Evolutionary conservation across 768 basidiomycete genomes (phyloP).

Genomic region (Podaxis sp.): DNA sequence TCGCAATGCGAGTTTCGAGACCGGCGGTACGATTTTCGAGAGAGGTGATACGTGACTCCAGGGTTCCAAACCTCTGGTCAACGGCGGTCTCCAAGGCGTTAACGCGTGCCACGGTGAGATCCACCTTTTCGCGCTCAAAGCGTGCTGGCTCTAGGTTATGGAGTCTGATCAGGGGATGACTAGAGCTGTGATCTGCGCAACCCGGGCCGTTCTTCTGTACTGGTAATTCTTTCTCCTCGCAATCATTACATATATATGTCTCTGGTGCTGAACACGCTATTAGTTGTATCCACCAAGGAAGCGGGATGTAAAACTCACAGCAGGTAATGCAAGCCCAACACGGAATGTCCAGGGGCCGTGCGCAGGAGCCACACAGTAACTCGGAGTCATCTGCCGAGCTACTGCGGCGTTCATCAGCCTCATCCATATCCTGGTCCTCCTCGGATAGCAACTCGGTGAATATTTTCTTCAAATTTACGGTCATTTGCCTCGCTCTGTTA

Average conservation of each 20-base stretch:
- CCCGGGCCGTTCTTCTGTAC: background rate
- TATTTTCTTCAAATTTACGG: background rate
- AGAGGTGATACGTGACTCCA: background rate
- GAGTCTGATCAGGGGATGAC: background rate
- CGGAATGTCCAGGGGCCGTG: background rate
- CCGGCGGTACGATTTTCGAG: background rate
- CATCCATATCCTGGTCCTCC: background rate
- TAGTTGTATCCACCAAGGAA: background rate
- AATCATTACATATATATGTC: conserved; percentile 2
- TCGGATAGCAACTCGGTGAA: background rate
- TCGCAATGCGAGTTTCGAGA: background rate
- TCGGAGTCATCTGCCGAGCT: background rate
- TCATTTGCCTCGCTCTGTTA: background rate
- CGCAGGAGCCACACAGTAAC: conserved; percentile 4
- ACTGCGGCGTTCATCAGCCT: background rate
- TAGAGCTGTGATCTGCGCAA: background rate
- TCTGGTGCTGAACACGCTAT: background rate
- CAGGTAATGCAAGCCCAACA: conserved; percentile 12
- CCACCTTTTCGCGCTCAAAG: background rate
- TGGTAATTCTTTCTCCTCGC: background rate
- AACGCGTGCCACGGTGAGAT: background rate
- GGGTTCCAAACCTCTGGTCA: background rate
- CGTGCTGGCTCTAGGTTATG: background rate
- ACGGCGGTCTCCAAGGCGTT: background rate
- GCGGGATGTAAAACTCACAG: background rate